Conservation (phyloP, 495 filamentous ascomycete genomes). For the Aspergillus nidulans region DNA sequence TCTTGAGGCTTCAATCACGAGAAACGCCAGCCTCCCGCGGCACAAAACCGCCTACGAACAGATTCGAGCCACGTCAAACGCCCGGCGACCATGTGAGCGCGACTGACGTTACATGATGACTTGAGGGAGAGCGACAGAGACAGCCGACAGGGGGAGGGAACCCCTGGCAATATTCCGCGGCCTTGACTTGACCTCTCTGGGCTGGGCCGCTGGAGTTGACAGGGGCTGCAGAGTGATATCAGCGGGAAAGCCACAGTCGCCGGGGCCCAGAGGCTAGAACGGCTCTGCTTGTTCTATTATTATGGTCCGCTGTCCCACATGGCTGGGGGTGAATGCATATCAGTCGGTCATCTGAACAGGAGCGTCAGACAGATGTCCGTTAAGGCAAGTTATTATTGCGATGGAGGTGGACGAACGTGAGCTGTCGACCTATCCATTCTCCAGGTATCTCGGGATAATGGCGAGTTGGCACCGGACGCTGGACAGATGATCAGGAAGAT, state of each 20-base stretch:
- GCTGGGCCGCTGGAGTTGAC: slow-evolving; percentile 1
- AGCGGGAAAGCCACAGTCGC: background rate
- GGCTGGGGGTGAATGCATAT: slow-evolving; percentile 5
- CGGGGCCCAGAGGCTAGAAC: background rate
- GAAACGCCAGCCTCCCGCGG: slow-evolving; percentile 12
- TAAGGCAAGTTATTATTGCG: background rate
- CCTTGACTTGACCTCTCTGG: too few relatives aligned
- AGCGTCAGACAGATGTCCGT: background rate
- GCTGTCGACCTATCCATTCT: background rate
- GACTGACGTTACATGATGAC: slow-evolving; percentile 7
- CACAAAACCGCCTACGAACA: slow-evolving; percentile 19
- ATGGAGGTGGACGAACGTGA: background rate
- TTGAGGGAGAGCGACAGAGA: background rate
- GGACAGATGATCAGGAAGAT: slow-evolving; percentile 1
- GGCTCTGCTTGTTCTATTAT: slow-evolving; percentile 10
- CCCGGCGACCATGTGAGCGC: slow-evolving; percentile 18
- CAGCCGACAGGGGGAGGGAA: too few relatives aligned
- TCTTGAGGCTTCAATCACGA: slow-evolving; percentile 15
- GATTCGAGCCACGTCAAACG: slow-evolving; percentile 24
- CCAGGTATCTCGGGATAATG: background rate
- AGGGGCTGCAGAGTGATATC: slow-evolving; percentile 8
- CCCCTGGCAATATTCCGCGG: background rate
- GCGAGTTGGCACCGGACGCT: background rate
- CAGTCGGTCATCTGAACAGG: slow-evolving; percentile 10
- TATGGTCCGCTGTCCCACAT: slow-evolving; percentile 7